These are phyloP conservation scores for Conticribra weissflogii DNA, from an alignment of 108 stramenopile genomes.

Conservation along the genomic window DNA sequence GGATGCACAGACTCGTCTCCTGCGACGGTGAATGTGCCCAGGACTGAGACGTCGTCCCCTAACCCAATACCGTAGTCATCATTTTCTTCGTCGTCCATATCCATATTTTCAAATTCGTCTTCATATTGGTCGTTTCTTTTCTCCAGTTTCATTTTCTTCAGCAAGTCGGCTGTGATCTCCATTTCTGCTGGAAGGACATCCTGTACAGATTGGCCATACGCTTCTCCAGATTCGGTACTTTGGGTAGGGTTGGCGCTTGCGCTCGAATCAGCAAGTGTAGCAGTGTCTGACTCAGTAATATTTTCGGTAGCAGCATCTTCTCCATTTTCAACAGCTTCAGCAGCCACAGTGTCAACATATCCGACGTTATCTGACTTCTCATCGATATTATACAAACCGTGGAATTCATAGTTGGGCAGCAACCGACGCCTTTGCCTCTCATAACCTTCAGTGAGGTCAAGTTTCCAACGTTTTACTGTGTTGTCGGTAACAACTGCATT, in stretches of 20 bases:
- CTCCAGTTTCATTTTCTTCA: slow-evolving; percentile 74
- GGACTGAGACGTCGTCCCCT: slow-evolving; percentile 21
- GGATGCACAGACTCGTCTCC: slow-evolving; percentile 19
- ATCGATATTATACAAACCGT: slow-evolving; percentile 87
- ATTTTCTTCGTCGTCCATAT: slow-evolving; percentile 68
- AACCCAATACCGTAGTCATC: slow-evolving; percentile 31
- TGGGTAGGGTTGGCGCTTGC: slow-evolving; percentile 21
- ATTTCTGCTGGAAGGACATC: slow-evolving; percentile 46
- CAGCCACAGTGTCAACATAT: slow-evolving; percentile 20
- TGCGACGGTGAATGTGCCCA: slow-evolving; percentile 10
- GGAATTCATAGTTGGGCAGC: slow-evolving; percentile 91
- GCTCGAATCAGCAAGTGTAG: slow-evolving; percentile 13
- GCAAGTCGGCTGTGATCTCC: slow-evolving; percentile 81
- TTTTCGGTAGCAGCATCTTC: slow-evolving; percentile 4
- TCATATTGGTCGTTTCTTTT: slow-evolving; percentile 63
- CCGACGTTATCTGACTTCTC: slow-evolving; percentile 56
- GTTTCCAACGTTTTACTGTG: slow-evolving; percentile 74
- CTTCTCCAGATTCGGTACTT: neutral
- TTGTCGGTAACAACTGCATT: slow-evolving; percentile 14
- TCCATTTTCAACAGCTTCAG: neutral
- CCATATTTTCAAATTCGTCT: slow-evolving; percentile 61
- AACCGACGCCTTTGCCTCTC: slow-evolving; percentile 84
- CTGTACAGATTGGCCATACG: neutral
- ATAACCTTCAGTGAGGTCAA: slow-evolving; percentile 87
- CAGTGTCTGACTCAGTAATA: slow-evolving; percentile 28